phyloP scores from a whole-genome alignment of 345 rosid genomes.

The Carallia brachiata region DNA sequence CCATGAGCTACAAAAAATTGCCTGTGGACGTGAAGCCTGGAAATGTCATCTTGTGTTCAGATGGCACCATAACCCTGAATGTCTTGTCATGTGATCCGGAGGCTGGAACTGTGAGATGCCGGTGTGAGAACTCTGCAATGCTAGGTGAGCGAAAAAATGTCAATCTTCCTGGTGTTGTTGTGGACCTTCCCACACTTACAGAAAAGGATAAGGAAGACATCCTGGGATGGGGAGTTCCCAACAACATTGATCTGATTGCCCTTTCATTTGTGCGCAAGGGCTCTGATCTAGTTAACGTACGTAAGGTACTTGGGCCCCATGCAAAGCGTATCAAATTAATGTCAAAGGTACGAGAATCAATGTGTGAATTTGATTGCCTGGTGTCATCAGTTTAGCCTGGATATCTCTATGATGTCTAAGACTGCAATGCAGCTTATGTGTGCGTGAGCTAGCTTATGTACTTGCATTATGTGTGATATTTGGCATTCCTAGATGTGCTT shows the following conservation, averaged over 20 bases:
- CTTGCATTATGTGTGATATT: neutral
- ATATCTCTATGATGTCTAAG: neutral
- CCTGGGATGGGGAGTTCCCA: slow-evolving; percentile 82
- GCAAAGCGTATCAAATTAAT: slow-evolving; percentile 68
- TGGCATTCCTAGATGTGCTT: neutral
- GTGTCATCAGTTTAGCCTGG: neutral
- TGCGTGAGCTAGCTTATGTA: neutral
- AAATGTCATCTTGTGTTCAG: slow-evolving; percentile 73
- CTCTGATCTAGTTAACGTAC: slow-evolving; percentile 81
- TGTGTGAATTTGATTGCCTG: neutral
- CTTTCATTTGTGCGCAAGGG: slow-evolving; percentile 94
- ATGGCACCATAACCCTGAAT: slow-evolving; percentile 74
- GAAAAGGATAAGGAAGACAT: slow-evolving; percentile 90
- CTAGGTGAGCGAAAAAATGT: slow-evolving; percentile 94
- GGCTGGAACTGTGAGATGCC: slow-evolving; percentile 79
- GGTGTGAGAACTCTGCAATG: slow-evolving; percentile 78
- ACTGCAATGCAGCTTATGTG: neutral
- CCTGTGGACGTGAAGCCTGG: slow-evolving; percentile 75
- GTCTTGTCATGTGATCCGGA: slow-evolving; percentile 68
- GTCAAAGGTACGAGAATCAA: slow-evolving; percentile 65
- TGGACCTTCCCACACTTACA: slow-evolving; percentile 84
- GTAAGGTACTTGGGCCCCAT: slow-evolving; percentile 77
- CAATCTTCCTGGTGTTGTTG: slow-evolving; percentile 90
- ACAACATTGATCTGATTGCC: slow-evolving; percentile 82
- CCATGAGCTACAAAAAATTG: slow-evolving; percentile 91